These are phyloP conservation scores for Hysterium pulicare DNA, from an alignment of 2,329 filamentous ascomycete species.

Conservation along the genomic window DNA sequence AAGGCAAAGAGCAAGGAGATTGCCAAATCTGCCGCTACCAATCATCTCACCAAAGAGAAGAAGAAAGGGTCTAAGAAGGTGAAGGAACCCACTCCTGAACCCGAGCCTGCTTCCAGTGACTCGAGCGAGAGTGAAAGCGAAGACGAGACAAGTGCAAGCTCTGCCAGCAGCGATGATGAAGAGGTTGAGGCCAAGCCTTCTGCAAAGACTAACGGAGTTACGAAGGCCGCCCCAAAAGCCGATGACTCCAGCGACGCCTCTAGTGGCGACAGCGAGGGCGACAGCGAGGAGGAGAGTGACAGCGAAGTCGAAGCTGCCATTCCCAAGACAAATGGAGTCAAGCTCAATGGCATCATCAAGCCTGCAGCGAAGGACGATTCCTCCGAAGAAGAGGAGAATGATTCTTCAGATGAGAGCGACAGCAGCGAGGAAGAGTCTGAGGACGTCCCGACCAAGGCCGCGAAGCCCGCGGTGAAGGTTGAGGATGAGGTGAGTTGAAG, in stretches of 20 bases:
- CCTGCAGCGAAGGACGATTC: conserved; percentile 35
- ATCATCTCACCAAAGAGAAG: conserved; percentile 11
- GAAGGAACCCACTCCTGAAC: conserved; percentile 47
- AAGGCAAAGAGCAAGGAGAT: conserved; percentile 66
- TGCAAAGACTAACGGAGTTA: conserved; percentile 20
- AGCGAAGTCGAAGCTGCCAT: conserved; percentile 16
- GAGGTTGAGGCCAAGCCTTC: conserved; percentile 33
- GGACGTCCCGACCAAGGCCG: conserved; percentile 22
- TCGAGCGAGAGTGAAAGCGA: conserved; percentile 21
- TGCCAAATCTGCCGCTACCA: conserved; percentile 51
- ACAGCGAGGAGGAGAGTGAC: conserved; percentile 23
- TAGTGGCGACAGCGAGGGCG: conserved; percentile 17
- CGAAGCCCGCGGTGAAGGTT: conserved; percentile 25
- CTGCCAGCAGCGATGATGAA: conserved; percentile 24
- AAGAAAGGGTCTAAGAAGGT: conserved; percentile 51
- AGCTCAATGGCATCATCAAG: conserved; percentile 32
- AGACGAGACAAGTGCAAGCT: conserved; percentile 25
- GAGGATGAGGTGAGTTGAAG: conserved; percentile 17
- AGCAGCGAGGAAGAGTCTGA: conserved; percentile 26
- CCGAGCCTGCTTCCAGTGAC: conserved; percentile 37
- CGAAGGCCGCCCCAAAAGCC: conserved; percentile 32
- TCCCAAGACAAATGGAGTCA: conserved; percentile 28
- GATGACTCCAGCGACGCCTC: conserved; percentile 12
- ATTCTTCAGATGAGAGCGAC: conserved; percentile 23
- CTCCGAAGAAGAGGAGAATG: conserved; percentile 24